phyloP scores from a whole-genome alignment of 2,329 filamentous ascomycete species.

The Hypoxylon sp. region DNA sequence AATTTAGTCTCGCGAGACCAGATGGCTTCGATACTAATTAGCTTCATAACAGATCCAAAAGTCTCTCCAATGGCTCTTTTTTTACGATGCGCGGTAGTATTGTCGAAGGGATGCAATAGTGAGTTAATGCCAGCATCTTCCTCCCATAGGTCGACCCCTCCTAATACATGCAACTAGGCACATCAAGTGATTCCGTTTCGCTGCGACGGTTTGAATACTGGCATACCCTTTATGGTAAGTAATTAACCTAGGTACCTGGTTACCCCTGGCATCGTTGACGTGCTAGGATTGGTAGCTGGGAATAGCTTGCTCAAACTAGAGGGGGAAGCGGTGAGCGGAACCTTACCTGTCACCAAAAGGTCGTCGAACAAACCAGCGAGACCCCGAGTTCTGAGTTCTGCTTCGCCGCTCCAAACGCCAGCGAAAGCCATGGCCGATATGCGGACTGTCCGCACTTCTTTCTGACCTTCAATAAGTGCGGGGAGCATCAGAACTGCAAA shows the following conservation, averaged over 20 bases:
- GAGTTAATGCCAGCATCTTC: conserved; percentile 5
- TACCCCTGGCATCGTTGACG: conserved; percentile 38
- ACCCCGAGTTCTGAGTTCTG: conserved; percentile 7
- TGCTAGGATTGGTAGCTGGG: conserved; percentile 41
- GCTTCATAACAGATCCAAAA: conserved; percentile 1
- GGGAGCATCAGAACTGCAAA: conserved; percentile 46
- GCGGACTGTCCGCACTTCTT: conserved; percentile 36
- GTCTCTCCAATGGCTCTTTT: background rate
- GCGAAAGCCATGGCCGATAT: conserved; percentile 42
- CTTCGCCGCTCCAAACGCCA: conserved; percentile 34
- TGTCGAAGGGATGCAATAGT: conserved; percentile 6
- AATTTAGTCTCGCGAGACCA: conserved; percentile 18
- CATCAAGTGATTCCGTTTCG: conserved; percentile 15
- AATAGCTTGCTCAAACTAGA: conserved; percentile 37
- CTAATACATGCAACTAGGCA: background rate
- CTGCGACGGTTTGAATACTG: conserved; percentile 28
- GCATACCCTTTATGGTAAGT: conserved; percentile 28
- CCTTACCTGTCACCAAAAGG: conserved; percentile 34
- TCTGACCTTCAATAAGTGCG: conserved; percentile 46
- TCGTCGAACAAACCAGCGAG: conserved; percentile 35
- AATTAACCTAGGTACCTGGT: conserved; percentile 26
- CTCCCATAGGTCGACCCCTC: background rate
- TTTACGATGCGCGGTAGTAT: conserved; percentile 3
- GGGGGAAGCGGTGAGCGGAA: conserved; percentile 44
- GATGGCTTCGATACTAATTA: conserved; percentile 21